Base-by-base conservation (phyloP, 306 rosid genomes). In the Purshia tridentata region DNA sequence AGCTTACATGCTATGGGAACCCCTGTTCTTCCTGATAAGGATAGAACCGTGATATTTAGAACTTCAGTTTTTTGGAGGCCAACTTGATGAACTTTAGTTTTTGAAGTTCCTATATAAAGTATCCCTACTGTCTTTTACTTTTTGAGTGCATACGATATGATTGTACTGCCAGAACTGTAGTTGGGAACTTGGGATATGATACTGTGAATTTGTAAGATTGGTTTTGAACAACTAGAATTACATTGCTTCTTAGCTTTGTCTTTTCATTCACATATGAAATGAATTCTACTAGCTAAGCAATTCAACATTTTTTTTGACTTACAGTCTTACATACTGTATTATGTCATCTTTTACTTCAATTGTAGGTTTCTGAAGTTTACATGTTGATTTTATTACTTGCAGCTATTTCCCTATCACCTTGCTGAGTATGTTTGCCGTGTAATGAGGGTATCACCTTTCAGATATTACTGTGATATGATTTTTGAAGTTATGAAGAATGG, bases 401-500 rank as follows among this genome's bases (percentile, higher is more conserved):
- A 93, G 98, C 85, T 91, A 62, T 93, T 83, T 86, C 98, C 98
- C 54, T 93, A 93, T 81, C 97, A 91, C 81, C 89, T 93, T 81
- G 90, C 96, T 2, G 93, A 83, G 72, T 87, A 93, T 78, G 88
- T 93, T 77, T 91, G 98, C 78, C 93, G 98, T 54, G 93, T 93
- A 56, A 89, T 91, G 98, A 87, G 98, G 84, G 81, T 93, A 49
- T 89, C 97, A 18, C 86, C 98, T 53, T 93, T 93, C 92, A 85
- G 92, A 93, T 93, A 93, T 84, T 93, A 93, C 72, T 83, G 96
- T 74, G 97, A 93, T 86, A 93, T 93, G 97, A 73, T 93, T 77
- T 93, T 93, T 66, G 97, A 93, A 80, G 98, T 93, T 67, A 91
- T 93, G 98, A 93, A 72, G 86, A 93, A 87, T 70, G 98, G 98